These are phyloP conservation scores for Erysimum cheiranthoides DNA, from an alignment of 345 rosid species.

Conservation along the genomic window DNA sequence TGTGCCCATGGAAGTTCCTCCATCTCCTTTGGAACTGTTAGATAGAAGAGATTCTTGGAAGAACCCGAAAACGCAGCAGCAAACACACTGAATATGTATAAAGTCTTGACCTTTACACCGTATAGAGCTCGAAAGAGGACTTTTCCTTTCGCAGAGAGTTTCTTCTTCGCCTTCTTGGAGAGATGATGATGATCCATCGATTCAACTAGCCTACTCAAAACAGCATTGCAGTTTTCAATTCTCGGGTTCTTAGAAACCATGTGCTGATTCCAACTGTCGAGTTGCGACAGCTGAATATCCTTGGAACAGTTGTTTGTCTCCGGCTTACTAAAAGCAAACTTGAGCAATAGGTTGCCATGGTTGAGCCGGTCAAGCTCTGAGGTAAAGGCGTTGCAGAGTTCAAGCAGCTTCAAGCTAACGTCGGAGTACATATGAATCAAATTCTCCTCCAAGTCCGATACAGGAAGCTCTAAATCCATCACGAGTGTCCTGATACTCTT, in stretches of 20 bases:
- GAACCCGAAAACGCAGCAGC: constrained; percentile 78
- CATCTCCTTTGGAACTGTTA: constrained; percentile 49
- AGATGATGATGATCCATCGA: constrained; percentile 45
- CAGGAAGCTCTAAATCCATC: constrained; percentile 69
- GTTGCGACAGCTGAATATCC: constrained; percentile 43
- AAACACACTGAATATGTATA: constrained; percentile 65
- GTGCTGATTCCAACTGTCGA: constrained; percentile 71
- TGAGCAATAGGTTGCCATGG: constrained; percentile 77
- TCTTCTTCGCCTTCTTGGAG: constrained; percentile 59
- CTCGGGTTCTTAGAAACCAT: constrained; percentile 63
- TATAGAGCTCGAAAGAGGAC: constrained; percentile 80
- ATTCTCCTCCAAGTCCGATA: constrained; percentile 74
- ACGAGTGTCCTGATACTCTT: constrained; percentile 56
- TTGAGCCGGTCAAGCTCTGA: constrained; percentile 70
- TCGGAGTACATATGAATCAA: constrained; percentile 77
- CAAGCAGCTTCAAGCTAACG: constrained; percentile 79
- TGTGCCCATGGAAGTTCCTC: constrained; percentile 61
- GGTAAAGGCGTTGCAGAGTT: constrained; percentile 70
- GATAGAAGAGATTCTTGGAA: constrained; percentile 52
- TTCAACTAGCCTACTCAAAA: constrained; percentile 57
- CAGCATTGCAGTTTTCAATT: constrained; percentile 55
- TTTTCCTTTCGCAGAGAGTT: constrained; percentile 68
- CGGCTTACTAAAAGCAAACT: constrained; percentile 64
- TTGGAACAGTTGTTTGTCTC: constrained; percentile 52
- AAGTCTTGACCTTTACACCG: constrained; percentile 74